Evolutionary conservation across 208 protist genomes (phyloP), one percentile per base, ranked within the genome.

Genomic region (Herpetomonas tarakana): DNA sequence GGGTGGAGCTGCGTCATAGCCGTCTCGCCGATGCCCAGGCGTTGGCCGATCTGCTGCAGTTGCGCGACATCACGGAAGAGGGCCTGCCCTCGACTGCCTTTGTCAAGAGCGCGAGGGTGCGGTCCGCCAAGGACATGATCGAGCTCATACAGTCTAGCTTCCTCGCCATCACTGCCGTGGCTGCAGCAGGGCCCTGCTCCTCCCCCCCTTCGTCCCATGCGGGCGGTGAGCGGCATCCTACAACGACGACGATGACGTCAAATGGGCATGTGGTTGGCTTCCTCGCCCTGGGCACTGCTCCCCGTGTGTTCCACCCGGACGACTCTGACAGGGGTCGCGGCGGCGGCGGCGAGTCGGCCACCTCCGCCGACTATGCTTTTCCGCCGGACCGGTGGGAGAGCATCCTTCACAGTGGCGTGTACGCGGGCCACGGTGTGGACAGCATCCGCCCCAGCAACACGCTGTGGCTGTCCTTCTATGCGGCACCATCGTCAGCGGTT

Each of bases 211-310:
- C 63, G 9, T 45, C 31, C 44, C 7, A 38, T 21, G 25, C 21
- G 25, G 44, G 16, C 9, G 19, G 11, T 51, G 72, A 76, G 24
- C 49, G 49, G 19, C n/a, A n/a, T n/a, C n/a, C n/a, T n/a, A n/a
- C n/a, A n/a, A n/a, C n/a, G n/a, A n/a, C n/a, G n/a, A n/a, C n/a
- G n/a, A n/a, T n/a, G n/a, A n/a, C n/a, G n/a, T n/a, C n/a, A n/a
- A n/a, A n/a, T n/a, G n/a, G n/a, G n/a, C n/a, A n/a, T n/a, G 62
- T 88, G 49, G 51, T 78, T 3, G 81, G 81, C 18, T 88, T 90
- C 50, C 52, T 87, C 24, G 67, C 76, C 0, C 66, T 93, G 27
- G 62, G 71, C 45, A 68, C 72, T 49, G 58, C 28, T 44, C 76
- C 73, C 9, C 65, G 68, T 18, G 14, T 60, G 11, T 38, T 28